Evolutionary conservation across 2,329 filamentous ascomycete species (phyloP).

Genomic region (Cladosporium velox): DNA sequence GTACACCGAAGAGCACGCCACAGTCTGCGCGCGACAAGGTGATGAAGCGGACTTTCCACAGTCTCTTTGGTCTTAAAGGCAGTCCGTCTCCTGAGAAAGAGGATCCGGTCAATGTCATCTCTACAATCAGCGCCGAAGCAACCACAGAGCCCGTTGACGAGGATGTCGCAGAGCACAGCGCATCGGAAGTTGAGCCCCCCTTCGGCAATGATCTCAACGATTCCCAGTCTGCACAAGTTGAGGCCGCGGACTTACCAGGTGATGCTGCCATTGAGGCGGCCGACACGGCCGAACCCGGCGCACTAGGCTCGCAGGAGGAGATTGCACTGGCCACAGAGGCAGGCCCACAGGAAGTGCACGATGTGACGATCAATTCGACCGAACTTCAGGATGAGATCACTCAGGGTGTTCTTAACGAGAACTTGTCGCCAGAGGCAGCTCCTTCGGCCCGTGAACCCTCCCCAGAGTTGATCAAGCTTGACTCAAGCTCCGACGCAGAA

Average conservation of each 20-base stretch:
- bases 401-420: neutral
- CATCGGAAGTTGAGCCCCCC: neutral
- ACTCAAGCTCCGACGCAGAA: constrained; percentile 29
- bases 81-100: constrained; percentile 31
- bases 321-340: neutral
- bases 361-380: neutral
- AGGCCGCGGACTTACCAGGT: neutral
- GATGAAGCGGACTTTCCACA: constrained; percentile 35
- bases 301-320: neutral
- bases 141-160: too few species aligned
- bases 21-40: constrained; percentile 31
- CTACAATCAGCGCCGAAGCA: neutral
- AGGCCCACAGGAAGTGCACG: neutral
- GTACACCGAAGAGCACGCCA: constrained; percentile 25
- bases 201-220: neutral
- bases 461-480: constrained; percentile 30
- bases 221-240: neutral
- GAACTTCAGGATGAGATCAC: neutral
- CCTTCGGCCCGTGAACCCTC: neutral
- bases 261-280: neutral
- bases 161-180: neutral
- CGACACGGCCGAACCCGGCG: neutral
- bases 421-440: neutral
- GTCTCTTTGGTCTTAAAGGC: constrained; percentile 35
- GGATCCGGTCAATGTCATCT: neutral